Evolutionary conservation across 176 grass and related monocot species (phyloP), one percentile per base, ranked within the genome.

Genomic region (Carex myosuroides): DNA sequence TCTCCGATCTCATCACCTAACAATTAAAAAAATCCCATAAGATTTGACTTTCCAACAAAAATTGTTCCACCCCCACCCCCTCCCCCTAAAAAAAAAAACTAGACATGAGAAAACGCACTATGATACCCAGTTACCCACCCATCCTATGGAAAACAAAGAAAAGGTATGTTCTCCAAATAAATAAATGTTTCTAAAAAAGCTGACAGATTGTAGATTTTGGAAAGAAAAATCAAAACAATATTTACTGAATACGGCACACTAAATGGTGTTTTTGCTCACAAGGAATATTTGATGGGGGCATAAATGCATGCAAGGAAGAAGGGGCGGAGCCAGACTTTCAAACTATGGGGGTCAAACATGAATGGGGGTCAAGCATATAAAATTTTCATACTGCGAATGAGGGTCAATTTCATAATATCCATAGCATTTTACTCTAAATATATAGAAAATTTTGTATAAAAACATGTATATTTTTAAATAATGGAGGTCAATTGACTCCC

Each of bases 1-100:
- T 81, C 78, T 79, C 79, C 57, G 48, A 22, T 64, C 22, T 16
- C 12, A 32, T 78, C 35, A 64, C 32, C 79, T 81, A 54, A 64
- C 58, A 41, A 55, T 44, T 8, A 81, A 5, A 64, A 81, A 8
- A 48, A 1, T 64, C 44, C 35, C 17, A 81, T 22, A 44, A 42
- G 46, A 11, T 48, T 48, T 2, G 46, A 48, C 44, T 48, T 22
- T 22, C n/a, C 18, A 21, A 62, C 6, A 61, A 21, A 61, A 61
- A 10, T 7, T 20, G n/a, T 8, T 2, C 59, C 59, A 20, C 0
- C 5, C 4, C 5, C 0, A 5, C 0, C 39, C 35, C 35, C 35
- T 4, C 35, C 35, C 35, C 35, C 3, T 24, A 24, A 39, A 80
- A 11, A 39, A 39, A 66, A 3, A 33, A 0, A 66, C 29, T 1